Evolutionary conservation across 257 asterid genomes (phyloP).

Genomic region (Gardenia jasminoides): DNA sequence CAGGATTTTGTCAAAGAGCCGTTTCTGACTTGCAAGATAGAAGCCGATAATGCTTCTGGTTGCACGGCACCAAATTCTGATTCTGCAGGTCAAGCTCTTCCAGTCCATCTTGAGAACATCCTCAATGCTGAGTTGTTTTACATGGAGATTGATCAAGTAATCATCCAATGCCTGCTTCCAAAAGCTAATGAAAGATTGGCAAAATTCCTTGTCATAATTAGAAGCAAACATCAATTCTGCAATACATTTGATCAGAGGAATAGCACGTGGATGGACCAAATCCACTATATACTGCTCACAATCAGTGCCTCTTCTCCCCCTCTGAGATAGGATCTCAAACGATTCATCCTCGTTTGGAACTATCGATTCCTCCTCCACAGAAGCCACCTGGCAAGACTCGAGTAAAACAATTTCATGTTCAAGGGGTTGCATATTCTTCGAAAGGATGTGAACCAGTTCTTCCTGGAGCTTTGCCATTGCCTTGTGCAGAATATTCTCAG

Average conservation of each 20-base stretch:
- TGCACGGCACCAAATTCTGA: slow-evolving; percentile 55
- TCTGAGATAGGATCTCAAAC: slow-evolving; percentile 24
- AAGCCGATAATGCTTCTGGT: slow-evolving; percentile 34
- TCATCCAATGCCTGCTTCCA: slow-evolving; percentile 48
- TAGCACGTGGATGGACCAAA: slow-evolving; percentile 50
- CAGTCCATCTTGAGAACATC: slow-evolving; percentile 70
- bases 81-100: slow-evolving; percentile 41
- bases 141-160: slow-evolving; percentile 30
- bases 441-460: slow-evolving; percentile 46
- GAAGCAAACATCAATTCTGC: slow-evolving; percentile 53
- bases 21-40: slow-evolving; percentile 42
- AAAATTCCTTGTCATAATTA: slow-evolving; percentile 46
- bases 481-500: slow-evolving; percentile 40
- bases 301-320: slow-evolving; percentile 40
- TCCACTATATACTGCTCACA: slow-evolving; percentile 45
- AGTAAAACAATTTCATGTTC: slow-evolving; percentile 24
- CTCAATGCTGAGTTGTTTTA: slow-evolving; percentile 50
- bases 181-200: slow-evolving; percentile 42
- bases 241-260: slow-evolving; percentile 49
- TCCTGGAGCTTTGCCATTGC: slow-evolving; percentile 60
- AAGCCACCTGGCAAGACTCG: slow-evolving; percentile 26
- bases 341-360: slow-evolving; percentile 52
- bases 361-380: slow-evolving; percentile 36
- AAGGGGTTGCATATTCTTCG: slow-evolving; percentile 42
- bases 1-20: slow-evolving; percentile 49